Base-by-base conservation (phyloP, 2,329 filamentous ascomycete genomes). In the Botrytis byssoidea region DNA sequence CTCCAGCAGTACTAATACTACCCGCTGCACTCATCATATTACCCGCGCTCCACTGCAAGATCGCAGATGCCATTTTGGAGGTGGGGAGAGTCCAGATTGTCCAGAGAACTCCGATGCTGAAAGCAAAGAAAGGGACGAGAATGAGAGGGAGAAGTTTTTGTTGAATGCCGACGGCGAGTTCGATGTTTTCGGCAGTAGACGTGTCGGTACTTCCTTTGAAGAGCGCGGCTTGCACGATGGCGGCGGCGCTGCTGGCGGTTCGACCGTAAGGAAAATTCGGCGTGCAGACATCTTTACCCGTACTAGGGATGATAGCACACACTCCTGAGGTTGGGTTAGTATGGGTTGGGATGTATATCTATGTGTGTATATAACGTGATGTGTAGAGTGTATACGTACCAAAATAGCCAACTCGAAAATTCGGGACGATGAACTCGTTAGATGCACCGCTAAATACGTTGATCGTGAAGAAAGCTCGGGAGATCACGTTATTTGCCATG, bases 321-420 rank as follows among this genome's bases (percentile, higher is more conserved):
- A 70, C 57, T n/a, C 42, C 42, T 66, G 7, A 7, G 22, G 14
- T 66, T n/a, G 22, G 18, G 10, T 66, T 10, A 66, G 42, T 48
- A 16, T 14, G 12, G 20, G 6, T 1, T 48, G 20, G 29, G 12
- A 42, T 10, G 16, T 14, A 35, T 29, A 12, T 69, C 16, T 18
- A 22, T 37, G 32, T 63, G 25, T 16, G 4, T 35, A 18, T 4
- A 16, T n/a, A n/a, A 55, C 12, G 25, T 51, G 35, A 14, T 16
- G 2, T 29, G 25, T 25, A 29, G 12, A 40, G 14, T 29, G 16
- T 22, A 1, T 55, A 55, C 66, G 25, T 69, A 63, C 69, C 69
- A 46, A 71, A 71, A 22, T 71, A 71, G 5, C 57, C 57, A 46
- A 64, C 69, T 14, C 57, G 69, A 14, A 71, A 61, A 64, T 71